A percentile compares a stretch with the other conserved stretches of the same genome.
Conservation (phyloP, 2,329 filamentous ascomycete species). For the Microthyrium microscopicum region DNA sequence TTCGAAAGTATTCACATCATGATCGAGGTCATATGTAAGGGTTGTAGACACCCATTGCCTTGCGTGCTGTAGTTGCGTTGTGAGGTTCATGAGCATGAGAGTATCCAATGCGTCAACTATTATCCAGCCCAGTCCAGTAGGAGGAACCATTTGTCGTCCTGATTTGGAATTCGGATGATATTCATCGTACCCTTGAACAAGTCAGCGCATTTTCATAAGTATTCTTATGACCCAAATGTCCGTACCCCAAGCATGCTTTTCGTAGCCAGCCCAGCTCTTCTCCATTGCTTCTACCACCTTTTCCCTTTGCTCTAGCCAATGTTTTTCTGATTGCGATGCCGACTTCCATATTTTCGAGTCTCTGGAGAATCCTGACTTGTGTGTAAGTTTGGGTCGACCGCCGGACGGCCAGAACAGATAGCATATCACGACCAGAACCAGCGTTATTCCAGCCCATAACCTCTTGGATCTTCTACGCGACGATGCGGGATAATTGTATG, state of each 20-base stretch:
- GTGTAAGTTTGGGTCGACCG: constrained; percentile 4
- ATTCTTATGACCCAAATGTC: constrained; percentile 11
- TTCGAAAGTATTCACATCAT: constrained; percentile 95
- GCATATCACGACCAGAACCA: constrained; percentile 37
- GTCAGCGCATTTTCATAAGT: constrained; percentile 10
- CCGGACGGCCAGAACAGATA: constrained; percentile 47
- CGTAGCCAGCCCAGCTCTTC: constrained; percentile 84
- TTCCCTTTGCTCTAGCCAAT: constrained; percentile 67
- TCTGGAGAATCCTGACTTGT: constrained; percentile 19
- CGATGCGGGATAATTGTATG: constrained; percentile 52
- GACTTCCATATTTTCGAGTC: constrained; percentile 25
- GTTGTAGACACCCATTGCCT: constrained; percentile 74
- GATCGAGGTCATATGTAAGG: constrained; percentile 75
- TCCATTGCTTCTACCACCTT: constrained; percentile 79
- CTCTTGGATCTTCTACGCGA: constrained; percentile 42
- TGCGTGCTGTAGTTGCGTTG: constrained; percentile 65
- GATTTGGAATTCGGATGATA: constrained; percentile 70
- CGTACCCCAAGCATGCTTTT: constrained; percentile 85
- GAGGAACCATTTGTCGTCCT: constrained; percentile 62
- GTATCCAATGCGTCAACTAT: constrained; percentile 94
- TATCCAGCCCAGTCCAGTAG: constrained; percentile 88
- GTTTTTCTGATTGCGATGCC: no score
- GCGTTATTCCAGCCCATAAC: constrained; percentile 41
- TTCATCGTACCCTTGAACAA: constrained; percentile 48
- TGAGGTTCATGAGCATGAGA: constrained; percentile 96